Conservation (phyloP, 805 yeast genomes). For the Ogataea ramenticola region DNA sequence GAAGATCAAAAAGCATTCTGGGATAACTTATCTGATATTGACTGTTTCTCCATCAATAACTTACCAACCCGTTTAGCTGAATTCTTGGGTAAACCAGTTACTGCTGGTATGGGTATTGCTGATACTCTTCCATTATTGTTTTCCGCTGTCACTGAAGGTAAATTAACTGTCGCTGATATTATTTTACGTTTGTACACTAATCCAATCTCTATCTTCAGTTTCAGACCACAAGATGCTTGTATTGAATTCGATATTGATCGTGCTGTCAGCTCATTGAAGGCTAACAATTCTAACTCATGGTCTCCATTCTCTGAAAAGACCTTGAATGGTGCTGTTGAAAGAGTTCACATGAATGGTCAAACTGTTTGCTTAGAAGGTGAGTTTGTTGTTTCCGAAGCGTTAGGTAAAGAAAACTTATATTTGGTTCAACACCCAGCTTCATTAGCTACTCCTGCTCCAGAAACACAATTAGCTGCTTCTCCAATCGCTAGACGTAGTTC, state of each 20-base stretch:
- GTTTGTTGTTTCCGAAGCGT: conserved; percentile 49
- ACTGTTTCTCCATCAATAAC: conserved; percentile 81
- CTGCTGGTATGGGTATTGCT: conserved; percentile 69
- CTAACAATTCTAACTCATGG: conserved; percentile 35
- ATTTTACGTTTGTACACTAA: conserved; percentile 66
- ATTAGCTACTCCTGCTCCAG: conserved; percentile 22
- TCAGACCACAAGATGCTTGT: conserved; percentile 71
- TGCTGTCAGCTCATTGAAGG: conserved; percentile 33
- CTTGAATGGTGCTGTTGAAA: conserved; percentile 77
- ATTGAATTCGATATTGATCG: conserved; percentile 85
- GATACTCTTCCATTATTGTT: conserved; percentile 79
- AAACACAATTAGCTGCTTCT: conserved; percentile 23
- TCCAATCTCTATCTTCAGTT: conserved; percentile 75
- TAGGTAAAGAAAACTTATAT: conserved; percentile 52
- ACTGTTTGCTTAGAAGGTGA: conserved; percentile 84
- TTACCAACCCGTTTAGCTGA: conserved; percentile 68
- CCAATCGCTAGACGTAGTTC: conserved; percentile 33
- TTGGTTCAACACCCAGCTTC: conserved; percentile 36
- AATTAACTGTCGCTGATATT: conserved; percentile 66
- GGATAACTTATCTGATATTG: conserved; percentile 65
- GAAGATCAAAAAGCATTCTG: conserved; percentile 80
- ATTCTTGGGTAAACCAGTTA: conserved; percentile 51
- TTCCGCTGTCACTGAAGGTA: conserved; percentile 70
- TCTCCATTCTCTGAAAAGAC: conserved; percentile 47
- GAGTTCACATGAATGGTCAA: conserved; percentile 72